Evolutionary conservation across 495 filamentous ascomycete genomes (phyloP).

Genomic region (Neurospora cerealis): DNA sequence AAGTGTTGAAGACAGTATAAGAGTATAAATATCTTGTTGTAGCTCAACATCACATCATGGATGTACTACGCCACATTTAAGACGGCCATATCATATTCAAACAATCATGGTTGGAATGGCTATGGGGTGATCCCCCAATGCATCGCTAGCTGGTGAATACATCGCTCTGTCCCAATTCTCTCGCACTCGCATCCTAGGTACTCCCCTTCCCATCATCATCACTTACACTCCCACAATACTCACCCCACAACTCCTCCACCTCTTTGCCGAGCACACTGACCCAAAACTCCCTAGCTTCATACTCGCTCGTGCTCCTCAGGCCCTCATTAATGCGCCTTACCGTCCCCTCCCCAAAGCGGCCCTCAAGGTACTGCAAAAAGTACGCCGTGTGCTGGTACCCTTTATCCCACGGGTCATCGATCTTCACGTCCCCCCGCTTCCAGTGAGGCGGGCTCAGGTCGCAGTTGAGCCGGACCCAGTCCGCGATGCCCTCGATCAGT

Average conservation of each 20-base stretch:
- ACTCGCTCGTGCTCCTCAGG: slow-evolving; percentile 41
- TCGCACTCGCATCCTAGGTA: neutral
- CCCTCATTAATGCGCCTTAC: slow-evolving; percentile 67
- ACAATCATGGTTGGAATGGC: neutral
- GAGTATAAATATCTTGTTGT: neutral
- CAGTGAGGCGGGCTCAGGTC: slow-evolving; percentile 76
- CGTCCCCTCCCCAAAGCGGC: slow-evolving; percentile 55
- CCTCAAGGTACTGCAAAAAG: slow-evolving; percentile 71
- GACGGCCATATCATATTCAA: neutral
- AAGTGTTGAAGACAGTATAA: neutral
- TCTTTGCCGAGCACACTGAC: slow-evolving; percentile 50
- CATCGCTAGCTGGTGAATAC: neutral
- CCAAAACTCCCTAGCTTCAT: slow-evolving; percentile 62
- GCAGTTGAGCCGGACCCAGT: slow-evolving; percentile 78
- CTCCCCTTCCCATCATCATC: neutral
- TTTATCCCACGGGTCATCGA: slow-evolving; percentile 57
- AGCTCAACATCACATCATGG: neutral
- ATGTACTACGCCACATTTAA: neutral
- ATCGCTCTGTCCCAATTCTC: neutral
- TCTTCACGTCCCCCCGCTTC: slow-evolving; percentile 38
- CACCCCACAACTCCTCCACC: slow-evolving; percentile 61
- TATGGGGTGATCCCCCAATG: neutral
- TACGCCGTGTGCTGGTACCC: slow-evolving; percentile 91
- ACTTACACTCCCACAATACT: slow-evolving; percentile 38
- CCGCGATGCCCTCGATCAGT: slow-evolving; percentile 84